Evolutionary conservation across 768 basidiomycete genomes (phyloP).

Genomic region (Hygrocybe coccinea): DNA sequence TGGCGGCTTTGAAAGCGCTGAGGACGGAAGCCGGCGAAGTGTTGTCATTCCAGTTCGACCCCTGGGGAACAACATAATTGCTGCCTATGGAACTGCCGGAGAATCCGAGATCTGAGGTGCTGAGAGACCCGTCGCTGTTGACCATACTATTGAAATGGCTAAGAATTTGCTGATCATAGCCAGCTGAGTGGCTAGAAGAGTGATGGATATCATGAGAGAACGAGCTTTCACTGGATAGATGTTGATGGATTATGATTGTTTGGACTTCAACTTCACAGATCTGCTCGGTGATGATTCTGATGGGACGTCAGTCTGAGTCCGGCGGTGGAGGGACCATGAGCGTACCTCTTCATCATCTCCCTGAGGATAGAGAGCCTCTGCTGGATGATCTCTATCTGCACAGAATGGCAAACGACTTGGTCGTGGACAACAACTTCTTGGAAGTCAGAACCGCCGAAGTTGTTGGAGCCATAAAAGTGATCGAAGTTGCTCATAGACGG

Average conservation of each 20-base stretch:
- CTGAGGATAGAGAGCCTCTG: constrained; percentile 42
- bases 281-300: constrained; percentile 42
- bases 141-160: constrained; percentile 32
- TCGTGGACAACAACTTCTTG: constrained; percentile 34
- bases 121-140: constrained; percentile 35
- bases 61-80: constrained; percentile 33
- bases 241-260: constrained; percentile 41
- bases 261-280: constrained; percentile 50
- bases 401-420: constrained; percentile 38
- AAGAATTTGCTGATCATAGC: constrained; percentile 37
- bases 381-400: constrained; percentile 39
- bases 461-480: constrained; percentile 41
- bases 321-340: not conserved
- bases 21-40: constrained; percentile 27
- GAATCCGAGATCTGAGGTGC: constrained; percentile 38
- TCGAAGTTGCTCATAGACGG: constrained; percentile 38
- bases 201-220: constrained; percentile 42
- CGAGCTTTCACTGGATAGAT: constrained; percentile 35
- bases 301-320: not conserved
- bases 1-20: constrained; percentile 31
- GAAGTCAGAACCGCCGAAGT: constrained; percentile 39
- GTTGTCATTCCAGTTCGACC: constrained; percentile 39
- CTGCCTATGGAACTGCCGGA: constrained; percentile 35
- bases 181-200: constrained; percentile 34
- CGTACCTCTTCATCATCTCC: constrained; percentile 44